phyloP scores from a whole-genome alignment of 306 rosid species.

The Vachellia collinsii region DNA sequence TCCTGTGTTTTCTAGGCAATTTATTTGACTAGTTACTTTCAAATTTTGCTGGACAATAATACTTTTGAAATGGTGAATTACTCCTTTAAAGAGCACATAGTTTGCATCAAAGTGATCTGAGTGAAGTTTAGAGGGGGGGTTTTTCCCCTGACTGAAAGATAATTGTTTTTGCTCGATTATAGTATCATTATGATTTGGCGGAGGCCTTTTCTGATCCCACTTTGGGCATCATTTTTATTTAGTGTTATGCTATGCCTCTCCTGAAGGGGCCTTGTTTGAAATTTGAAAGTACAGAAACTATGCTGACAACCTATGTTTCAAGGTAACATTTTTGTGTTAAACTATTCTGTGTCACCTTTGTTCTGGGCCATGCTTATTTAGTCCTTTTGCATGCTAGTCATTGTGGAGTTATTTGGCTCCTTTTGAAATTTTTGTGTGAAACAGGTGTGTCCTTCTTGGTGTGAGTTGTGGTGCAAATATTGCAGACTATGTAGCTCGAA shows the following conservation, averaged over 20 bases:
- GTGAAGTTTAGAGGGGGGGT: slow-evolving; percentile 8
- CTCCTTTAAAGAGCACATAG: slow-evolving; percentile 10
- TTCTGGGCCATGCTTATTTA: slow-evolving; percentile 20
- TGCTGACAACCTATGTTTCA: slow-evolving; percentile 26
- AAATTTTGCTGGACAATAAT: neutral
- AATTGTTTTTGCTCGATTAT: neutral
- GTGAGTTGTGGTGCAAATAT: slow-evolving; percentile 94
- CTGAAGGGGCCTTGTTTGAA: slow-evolving; percentile 11
- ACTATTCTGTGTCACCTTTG: slow-evolving; percentile 11
- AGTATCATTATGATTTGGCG: slow-evolving; percentile 13
- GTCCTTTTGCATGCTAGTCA: slow-evolving; percentile 18
- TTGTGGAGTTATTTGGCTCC: neutral
- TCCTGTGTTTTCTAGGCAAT: neutral
- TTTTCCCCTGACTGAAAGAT: neutral
- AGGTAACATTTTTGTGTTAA: slow-evolving; percentile 18
- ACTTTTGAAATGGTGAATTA: slow-evolving; percentile 3
- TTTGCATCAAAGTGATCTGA: slow-evolving; percentile 1
- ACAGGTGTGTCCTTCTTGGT: slow-evolving; percentile 95
- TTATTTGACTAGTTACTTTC: slow-evolving; percentile 8
- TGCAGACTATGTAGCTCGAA: slow-evolving; percentile 89
- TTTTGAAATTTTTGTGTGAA: neutral
- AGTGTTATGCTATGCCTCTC: slow-evolving; percentile 21
- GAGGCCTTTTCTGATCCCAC: neutral
- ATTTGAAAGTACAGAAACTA: slow-evolving; percentile 1
- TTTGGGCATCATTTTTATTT: neutral